Evolutionary conservation across 345 rosid genomes (phyloP).

Genomic region (Microcos paniculata): DNA sequence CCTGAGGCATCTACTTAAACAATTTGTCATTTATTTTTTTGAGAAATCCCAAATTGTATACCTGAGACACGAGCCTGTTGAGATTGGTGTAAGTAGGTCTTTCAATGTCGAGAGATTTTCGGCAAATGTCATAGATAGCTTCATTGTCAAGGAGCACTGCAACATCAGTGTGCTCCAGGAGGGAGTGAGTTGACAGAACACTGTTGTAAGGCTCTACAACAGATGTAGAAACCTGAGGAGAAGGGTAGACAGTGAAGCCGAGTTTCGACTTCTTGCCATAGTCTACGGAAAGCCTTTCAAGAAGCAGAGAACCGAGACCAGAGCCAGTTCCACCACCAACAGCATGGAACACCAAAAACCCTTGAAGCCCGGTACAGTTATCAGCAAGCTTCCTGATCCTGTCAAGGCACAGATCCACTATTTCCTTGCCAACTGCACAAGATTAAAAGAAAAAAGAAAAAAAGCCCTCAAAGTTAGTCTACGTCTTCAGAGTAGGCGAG

Average conservation of each 20-base stretch:
- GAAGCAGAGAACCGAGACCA: slow-evolving; percentile 41
- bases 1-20: background rate
- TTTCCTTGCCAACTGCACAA: slow-evolving; percentile 41
- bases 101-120: slow-evolving; percentile 28
- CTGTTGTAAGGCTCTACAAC: slow-evolving; percentile 34
- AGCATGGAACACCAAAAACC: slow-evolving; percentile 43
- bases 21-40: background rate
- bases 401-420: slow-evolving; percentile 43
- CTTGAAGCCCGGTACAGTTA: slow-evolving; percentile 48
- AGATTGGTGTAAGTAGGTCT: slow-evolving; percentile 35
- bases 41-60: background rate
- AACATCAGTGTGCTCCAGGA: slow-evolving; percentile 28
- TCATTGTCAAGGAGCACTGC: slow-evolving; percentile 29
- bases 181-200: slow-evolving; percentile 26
- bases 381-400: slow-evolving; percentile 44
- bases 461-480: background rate
- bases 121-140: slow-evolving; percentile 33
- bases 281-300: slow-evolving; percentile 42
- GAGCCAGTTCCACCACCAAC: slow-evolving; percentile 50
- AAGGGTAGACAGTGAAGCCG: slow-evolving; percentile 44
- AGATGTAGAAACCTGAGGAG: slow-evolving; percentile 40
- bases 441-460: background rate
- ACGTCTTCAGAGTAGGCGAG: no score
- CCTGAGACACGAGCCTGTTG: slow-evolving; percentile 31
- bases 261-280: slow-evolving; percentile 40